These are phyloP conservation scores for Lasiosphaeria hispida DNA, from an alignment of 495 filamentous ascomycete species.

Conservation along the genomic window DNA sequence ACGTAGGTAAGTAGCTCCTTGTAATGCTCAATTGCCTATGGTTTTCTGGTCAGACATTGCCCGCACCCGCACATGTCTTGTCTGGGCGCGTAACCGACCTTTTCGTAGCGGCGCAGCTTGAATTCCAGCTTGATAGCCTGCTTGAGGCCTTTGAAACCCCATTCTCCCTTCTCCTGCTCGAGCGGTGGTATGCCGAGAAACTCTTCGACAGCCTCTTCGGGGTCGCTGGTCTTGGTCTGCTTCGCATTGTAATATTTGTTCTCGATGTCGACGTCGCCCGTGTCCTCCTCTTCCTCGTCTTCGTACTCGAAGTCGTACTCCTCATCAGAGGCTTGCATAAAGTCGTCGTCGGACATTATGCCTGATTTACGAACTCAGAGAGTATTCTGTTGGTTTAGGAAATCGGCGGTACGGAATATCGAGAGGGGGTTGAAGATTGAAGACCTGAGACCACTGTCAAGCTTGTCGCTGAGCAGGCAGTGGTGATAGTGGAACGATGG, in stretches of 20 bases:
- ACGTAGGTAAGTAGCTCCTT: conserved; percentile 94
- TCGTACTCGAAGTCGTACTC: conserved; percentile 98
- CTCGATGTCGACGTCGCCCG: conserved; percentile 88
- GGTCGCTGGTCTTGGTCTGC: conserved; percentile 83
- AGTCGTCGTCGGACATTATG: conserved; percentile 92
- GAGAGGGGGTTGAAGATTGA: not conserved
- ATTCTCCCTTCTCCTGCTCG: conserved; percentile 88
- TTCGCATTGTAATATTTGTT: conserved; percentile 99
- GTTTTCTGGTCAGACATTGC: conserved; percentile 6
- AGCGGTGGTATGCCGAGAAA: conserved; percentile 82
- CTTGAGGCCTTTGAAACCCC: conserved; percentile 98
- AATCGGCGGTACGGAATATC: not conserved
- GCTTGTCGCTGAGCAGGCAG: no score
- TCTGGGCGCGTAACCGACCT: conserved; percentile 50
- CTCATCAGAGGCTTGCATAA: conserved; percentile 97
- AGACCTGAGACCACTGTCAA: no score
- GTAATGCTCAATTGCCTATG: conserved; percentile 91
- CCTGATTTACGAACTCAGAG: not conserved
- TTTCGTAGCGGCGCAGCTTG: conserved; percentile 76
- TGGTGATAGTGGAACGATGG: not conserved
- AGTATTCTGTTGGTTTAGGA: not conserved
- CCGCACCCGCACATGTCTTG: not conserved
- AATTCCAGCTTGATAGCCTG: conserved; percentile 98
- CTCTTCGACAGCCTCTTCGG: conserved; percentile 86
- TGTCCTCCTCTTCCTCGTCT: conserved; percentile 84